These are phyloP conservation scores for Fraxinus greggii DNA, from an alignment of 305 asterid genomes.

Conservation along the genomic window DNA sequence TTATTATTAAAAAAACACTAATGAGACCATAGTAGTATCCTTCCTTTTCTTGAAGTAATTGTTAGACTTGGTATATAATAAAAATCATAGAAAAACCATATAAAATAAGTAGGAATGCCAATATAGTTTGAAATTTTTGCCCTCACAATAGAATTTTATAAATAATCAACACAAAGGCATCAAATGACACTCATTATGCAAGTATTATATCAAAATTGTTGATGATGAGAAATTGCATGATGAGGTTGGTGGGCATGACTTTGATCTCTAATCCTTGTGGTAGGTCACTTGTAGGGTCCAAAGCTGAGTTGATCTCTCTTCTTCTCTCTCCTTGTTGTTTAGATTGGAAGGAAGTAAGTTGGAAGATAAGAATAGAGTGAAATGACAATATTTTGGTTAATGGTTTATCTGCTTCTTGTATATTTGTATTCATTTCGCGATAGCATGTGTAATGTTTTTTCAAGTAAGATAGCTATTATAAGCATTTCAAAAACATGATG, in stretches of 20 bases:
- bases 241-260: constrained; percentile 28
- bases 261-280: constrained; percentile 8
- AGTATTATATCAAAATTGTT: not conserved
- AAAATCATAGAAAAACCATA: not conserved
- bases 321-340: constrained; percentile 13
- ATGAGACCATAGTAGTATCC: not conserved
- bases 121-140: not conserved
- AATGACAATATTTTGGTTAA: not conserved
- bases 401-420: not conserved
- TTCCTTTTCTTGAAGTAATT: not conserved
- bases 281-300: constrained; percentile 1
- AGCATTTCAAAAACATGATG: not conserved
- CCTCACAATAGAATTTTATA: not conserved
- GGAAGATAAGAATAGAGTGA: not conserved
- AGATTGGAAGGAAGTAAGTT: constrained; percentile 1
- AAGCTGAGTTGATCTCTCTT: not conserved
- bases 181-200: not conserved
- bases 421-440: not conserved
- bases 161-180: not conserved
- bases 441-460: not conserved
- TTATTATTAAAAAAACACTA: not conserved
- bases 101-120: not conserved
- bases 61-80: not conserved
- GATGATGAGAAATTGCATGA: constrained; percentile 15
- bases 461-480: not conserved